Conservation (phyloP, 176 grass and related monocot species). For the Rhynchospora tenuis region DNA sequence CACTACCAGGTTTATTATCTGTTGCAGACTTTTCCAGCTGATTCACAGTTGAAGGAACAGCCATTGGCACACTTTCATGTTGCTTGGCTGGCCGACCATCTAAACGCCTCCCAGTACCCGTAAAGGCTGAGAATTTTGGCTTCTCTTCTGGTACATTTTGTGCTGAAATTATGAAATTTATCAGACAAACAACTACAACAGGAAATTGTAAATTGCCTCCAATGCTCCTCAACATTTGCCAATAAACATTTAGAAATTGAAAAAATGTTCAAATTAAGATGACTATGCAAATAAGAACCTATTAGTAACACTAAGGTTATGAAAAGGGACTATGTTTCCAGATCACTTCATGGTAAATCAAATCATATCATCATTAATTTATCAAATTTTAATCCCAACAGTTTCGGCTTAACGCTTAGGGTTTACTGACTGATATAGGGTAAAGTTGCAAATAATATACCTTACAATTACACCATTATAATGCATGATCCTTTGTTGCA, state of each 20-base stretch:
- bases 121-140: slow-evolving; percentile 63
- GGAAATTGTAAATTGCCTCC: not conserved
- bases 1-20: slow-evolving; percentile 19
- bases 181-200: not conserved
- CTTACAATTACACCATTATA: not conserved
- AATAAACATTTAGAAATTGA: no score
- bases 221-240: not conserved
- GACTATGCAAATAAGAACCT: not conserved
- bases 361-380: not conserved
- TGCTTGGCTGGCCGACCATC: slow-evolving; percentile 62
- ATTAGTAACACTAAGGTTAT: not conserved
- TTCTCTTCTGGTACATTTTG: slow-evolving; percentile 42
- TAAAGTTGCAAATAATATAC: not conserved
- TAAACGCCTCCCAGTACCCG: slow-evolving; percentile 61
- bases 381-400: not conserved
- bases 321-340: not conserved
- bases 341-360: not conserved
- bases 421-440: not conserved
- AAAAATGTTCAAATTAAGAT: not conserved
- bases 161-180: slow-evolving; percentile 14
- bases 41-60: slow-evolving; percentile 37
- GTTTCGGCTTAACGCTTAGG: not conserved
- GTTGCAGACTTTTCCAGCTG: slow-evolving; percentile 31
- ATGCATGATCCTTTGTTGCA: not conserved
- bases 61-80: not conserved